Conservation (phyloP, 2,329 filamentous ascomycete genomes). For the Ophiostoma populinum region DNA sequence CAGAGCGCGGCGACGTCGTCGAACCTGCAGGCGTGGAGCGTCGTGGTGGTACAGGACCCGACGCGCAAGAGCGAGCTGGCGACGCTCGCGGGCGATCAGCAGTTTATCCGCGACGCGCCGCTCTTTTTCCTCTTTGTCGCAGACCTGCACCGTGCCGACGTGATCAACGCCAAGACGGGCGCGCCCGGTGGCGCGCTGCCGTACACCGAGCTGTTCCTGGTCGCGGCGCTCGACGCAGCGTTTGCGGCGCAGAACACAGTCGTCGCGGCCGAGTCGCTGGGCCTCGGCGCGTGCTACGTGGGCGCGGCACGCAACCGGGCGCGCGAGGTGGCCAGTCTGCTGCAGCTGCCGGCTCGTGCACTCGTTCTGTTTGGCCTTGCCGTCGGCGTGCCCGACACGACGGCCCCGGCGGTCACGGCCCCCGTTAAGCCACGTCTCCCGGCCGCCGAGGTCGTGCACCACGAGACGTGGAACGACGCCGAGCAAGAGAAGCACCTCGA, state of each 20-base stretch:
- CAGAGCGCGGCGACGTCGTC: conserved; percentile 20
- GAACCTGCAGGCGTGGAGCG: conserved; percentile 20
- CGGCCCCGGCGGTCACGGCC: conserved; percentile 8
- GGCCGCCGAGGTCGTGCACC: conserved; percentile 15
- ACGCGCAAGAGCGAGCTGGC: conserved; percentile 15
- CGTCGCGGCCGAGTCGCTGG: conserved; percentile 17
- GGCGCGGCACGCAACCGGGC: conserved; percentile 17
- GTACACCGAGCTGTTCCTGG: conserved; percentile 18
- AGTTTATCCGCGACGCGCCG: conserved; percentile 17
- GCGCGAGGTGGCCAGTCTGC: conserved; percentile 14
- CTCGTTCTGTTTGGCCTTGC: conserved; percentile 17
- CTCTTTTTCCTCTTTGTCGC: conserved; percentile 19
- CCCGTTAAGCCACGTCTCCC: conserved; percentile 16
- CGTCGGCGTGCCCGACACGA: conserved; percentile 13
- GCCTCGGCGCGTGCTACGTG: conserved; percentile 17
- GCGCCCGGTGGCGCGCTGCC: conserved; percentile 12
- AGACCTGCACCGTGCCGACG: conserved; percentile 16
- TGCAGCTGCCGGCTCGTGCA: conserved; percentile 16
- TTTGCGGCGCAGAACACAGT: conserved; percentile 17
- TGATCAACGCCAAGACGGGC: conserved; percentile 10
- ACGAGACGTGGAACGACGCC: conserved; percentile 14
- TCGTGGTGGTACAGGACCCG: conserved; percentile 15
- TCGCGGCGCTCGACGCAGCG: conserved; percentile 17
- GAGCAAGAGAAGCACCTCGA: conserved; percentile 11
- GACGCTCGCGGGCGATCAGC: conserved; percentile 15